These are phyloP conservation scores for Tuber borchii DNA, from an alignment of 495 filamentous ascomycete species.

Conservation along the genomic window DNA sequence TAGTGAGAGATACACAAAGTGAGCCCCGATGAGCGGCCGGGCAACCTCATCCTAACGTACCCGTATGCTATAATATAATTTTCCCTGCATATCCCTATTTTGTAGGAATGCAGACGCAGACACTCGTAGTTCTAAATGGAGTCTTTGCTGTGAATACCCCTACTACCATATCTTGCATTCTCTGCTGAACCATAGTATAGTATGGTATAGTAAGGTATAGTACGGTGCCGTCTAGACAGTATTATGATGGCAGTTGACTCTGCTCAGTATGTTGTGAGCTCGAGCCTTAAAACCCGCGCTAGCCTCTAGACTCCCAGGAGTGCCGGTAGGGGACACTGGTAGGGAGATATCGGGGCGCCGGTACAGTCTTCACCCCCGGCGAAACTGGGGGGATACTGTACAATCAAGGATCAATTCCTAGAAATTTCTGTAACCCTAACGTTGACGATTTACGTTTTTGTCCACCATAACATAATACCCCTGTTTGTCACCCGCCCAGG, in stretches of 20 bases:
- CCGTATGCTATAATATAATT: neutral
- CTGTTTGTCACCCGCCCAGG: no score
- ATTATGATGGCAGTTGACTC: neutral
- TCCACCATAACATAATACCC: no score
- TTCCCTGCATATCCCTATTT: neutral
- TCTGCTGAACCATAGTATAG: neutral
- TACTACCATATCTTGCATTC: neutral
- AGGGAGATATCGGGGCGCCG: no score
- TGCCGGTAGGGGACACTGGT: no score
- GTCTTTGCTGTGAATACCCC: neutral
- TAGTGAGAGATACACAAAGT: neutral
- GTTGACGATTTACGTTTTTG: no score
- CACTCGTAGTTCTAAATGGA: neutral
- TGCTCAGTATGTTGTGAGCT: neutral
- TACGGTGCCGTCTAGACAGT: neutral
- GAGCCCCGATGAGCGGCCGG: neutral
- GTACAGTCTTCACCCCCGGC: no score
- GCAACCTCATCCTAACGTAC: neutral
- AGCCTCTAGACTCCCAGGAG: no score
- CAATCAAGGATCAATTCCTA: no score
- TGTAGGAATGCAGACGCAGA: neutral
- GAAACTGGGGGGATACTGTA: no score
- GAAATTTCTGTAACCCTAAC: no score
- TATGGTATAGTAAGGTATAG: neutral
- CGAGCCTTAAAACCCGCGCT: no score